Base-by-base conservation (phyloP, 2,329 filamentous ascomycete species). In the Hypocrella siamensis region DNA sequence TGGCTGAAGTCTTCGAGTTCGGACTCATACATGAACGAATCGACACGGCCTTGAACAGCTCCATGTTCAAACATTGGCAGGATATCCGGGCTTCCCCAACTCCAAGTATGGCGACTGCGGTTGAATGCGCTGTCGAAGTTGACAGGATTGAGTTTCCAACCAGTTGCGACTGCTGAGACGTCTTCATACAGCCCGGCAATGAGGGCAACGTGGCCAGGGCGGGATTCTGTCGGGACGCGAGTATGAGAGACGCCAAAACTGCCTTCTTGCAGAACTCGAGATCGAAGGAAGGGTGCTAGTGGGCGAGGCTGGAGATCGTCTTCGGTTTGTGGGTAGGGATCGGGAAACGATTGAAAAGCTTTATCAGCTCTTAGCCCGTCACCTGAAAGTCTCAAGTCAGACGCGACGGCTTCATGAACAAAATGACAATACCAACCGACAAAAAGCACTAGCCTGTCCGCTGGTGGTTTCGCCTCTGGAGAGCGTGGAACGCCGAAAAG, bases 51-150 rank as follows among this genome's bases (percentile, higher is more conserved):
- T 1, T 82, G 79, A 8, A 82, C 75, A 17, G 90, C 88, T n/a
- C 90, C 90, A 35, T 85, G 70, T 49, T 92, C 76, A 51, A 98
- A 98, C 90, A 98, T 98, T 33, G 82, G 82, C 42, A 98, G 58
- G 46, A 98, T 98, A 56, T 98, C 90, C 2, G 90, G 90, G 48
- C 86, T 94, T 3, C 90, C 90, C 90, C 90, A 98, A 54, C 86
- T 93, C 90, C 90, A 98, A 6, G 92, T 98, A 57, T 98, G 92
- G 28, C 79, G 68, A 50, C 88, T 96, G 39, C 83, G 75, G 53
- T 98, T 98, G 69, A 98, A 98, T 9, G 98, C 85, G 47, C 88
- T 96, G 59, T 98, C 90, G 48, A 98, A 98, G 50, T 96, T 81
- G 48, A 98, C 90, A 0, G 90, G 90, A 51, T 98, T 98, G 44